A percentile compares a stretch with the other conserved stretches of the same genome.
Evolutionary conservation across 345 rosid species (phyloP).

Genomic region (Moricandia moricandioides): DNA sequence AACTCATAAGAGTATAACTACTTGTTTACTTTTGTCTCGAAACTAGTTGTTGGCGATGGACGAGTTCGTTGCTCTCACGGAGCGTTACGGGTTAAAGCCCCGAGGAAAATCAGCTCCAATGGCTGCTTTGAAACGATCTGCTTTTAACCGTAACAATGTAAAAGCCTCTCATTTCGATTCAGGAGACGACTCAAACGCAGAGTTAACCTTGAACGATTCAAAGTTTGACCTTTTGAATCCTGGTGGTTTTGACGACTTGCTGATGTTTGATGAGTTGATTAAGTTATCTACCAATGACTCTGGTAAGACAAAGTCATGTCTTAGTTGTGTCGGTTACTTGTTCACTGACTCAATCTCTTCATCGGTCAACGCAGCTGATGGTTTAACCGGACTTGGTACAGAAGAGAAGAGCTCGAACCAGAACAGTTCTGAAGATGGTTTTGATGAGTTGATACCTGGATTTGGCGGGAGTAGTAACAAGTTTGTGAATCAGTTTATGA

Average conservation of each 20-base stretch:
- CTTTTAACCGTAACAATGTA: background rate
- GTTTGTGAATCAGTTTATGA: slow-evolving; percentile 33
- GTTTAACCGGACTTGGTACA: background rate
- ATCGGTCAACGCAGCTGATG: slow-evolving; percentile 27
- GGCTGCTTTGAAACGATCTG: slow-evolving; percentile 48
- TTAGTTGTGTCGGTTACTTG: background rate
- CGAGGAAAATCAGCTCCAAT: slow-evolving; percentile 77
- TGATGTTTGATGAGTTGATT: background rate
- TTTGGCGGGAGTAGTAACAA: slow-evolving; percentile 50
- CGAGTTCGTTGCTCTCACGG: slow-evolving; percentile 64
- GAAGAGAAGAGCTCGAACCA: background rate
- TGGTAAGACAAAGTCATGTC: background rate
- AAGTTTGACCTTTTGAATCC: slow-evolving; percentile 12
- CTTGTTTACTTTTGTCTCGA: background rate
- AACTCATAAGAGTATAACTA: background rate
- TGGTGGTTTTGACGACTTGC: background rate
- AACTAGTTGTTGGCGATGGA: slow-evolving; percentile 42
- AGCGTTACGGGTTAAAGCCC: slow-evolving; percentile 62
- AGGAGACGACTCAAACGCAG: background rate
- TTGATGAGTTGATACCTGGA: slow-evolving; percentile 67
- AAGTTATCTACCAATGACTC: background rate
- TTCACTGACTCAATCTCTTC: background rate
- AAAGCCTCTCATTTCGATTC: background rate
- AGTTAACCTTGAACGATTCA: background rate
- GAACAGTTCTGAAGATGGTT: slow-evolving; percentile 31